phyloP scores from a whole-genome alignment of 345 rosid species.

The Rhodomyrtus tomentosa region DNA sequence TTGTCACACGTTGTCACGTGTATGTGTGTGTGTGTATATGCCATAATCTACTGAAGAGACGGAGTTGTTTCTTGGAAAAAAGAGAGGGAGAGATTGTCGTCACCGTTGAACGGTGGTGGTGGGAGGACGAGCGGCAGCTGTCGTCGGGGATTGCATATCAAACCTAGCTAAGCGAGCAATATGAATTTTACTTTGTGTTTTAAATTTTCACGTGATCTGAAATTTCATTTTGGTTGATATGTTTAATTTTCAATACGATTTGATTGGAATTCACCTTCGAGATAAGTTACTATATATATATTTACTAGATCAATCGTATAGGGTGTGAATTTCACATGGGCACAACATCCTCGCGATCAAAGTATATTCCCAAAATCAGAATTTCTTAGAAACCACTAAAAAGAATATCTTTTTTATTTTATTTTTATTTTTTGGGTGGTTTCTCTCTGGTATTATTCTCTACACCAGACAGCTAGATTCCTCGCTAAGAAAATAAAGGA shows the following conservation, averaged over 20 bases:
- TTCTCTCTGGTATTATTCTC: slow-evolving; percentile 15
- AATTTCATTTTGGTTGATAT: not conserved
- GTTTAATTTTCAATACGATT: too few species aligned
- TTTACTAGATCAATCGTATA: not conserved
- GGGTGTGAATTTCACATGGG: not conserved
- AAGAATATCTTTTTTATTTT: not conserved
- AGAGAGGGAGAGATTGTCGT: not conserved
- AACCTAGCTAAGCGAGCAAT: not conserved
- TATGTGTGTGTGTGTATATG: not conserved
- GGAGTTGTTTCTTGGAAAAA: not conserved
- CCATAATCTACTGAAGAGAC: not conserved
- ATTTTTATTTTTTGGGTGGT: not conserved
- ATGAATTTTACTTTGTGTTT: not conserved
- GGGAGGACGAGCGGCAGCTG: not conserved
- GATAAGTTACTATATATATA: not conserved
- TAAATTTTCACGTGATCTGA: not conserved
- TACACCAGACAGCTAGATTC: slow-evolving; percentile 13
- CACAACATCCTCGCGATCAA: not conserved
- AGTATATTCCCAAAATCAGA: slow-evolving; percentile 25
- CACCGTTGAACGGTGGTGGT: not conserved
- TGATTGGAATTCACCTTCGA: too few species aligned
- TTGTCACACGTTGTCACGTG: not conserved
- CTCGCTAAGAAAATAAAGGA: slow-evolving; percentile 1
- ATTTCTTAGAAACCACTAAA: slow-evolving; percentile 10
- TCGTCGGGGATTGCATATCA: not conserved